phyloP scores from a whole-genome alignment of 1,139 yeast genomes.

The Trichomonascaceae sp. region DNA sequence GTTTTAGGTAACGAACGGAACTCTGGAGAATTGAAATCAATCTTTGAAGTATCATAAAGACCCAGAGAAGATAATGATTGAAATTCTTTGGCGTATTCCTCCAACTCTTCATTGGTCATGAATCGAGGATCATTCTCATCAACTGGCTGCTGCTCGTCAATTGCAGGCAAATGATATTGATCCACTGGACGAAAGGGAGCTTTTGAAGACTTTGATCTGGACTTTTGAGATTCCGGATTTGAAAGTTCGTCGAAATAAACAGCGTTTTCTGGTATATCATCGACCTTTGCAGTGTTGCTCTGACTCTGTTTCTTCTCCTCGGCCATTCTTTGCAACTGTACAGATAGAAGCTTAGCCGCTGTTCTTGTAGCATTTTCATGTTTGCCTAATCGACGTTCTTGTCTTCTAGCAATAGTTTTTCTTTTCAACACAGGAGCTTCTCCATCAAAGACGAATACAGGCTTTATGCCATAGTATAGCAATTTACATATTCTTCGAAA shows the following conservation, averaged over 20 bases:
- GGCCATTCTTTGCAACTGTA: constrained; percentile 65
- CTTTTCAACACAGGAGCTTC: constrained; percentile 86
- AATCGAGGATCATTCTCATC: constrained; percentile 58
- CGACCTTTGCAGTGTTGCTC: constrained; percentile 27
- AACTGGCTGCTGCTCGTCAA: constrained; percentile 40
- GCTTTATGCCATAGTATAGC: constrained; percentile 79
- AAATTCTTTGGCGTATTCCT: constrained; percentile 51
- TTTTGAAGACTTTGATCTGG: constrained; percentile 1
- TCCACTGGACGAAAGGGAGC: constrained; percentile 37
- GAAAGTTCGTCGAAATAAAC: constrained; percentile 28
- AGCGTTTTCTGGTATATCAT: constrained; percentile 16
- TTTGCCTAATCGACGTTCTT: constrained; percentile 68
- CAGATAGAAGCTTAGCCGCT: constrained; percentile 74
- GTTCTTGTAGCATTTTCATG: constrained; percentile 64
- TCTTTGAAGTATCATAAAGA: constrained; percentile 26
- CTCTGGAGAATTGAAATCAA: constrained; percentile 37
- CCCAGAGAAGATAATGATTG: constrained; percentile 48
- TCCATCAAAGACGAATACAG: constrained; percentile 96
- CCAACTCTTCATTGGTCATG: constrained; percentile 66
- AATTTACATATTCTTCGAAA: constrained; percentile 89
- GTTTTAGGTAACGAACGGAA: constrained; percentile 52
- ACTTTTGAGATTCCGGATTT: constrained; percentile 12
- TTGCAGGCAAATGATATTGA: constrained; percentile 78
- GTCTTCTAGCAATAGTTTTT: constrained; percentile 64
- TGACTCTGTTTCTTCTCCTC: constrained; percentile 21